Conservation (phyloP, 257 asterid species). For the Solanum sejunctum region DNA sequence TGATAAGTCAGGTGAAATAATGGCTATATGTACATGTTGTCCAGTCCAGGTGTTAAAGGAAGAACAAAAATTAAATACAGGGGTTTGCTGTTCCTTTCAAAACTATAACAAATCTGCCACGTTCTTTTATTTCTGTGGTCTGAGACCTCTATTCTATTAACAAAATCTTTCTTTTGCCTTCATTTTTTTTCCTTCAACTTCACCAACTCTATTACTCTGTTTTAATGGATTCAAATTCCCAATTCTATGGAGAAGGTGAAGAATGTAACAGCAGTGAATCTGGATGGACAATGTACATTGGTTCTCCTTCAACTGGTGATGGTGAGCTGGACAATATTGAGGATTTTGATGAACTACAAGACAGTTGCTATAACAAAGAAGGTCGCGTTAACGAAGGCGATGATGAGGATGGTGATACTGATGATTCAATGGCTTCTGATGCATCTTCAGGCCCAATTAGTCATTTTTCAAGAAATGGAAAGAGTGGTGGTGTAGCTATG, state of each 20-base stretch:
- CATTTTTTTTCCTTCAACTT: not conserved
- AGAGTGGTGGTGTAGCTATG: not conserved
- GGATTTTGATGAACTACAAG: not conserved
- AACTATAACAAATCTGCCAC: slow-evolving; percentile 3
- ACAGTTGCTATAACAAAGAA: not conserved
- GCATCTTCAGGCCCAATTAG: slow-evolving; percentile 17
- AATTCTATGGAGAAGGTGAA: slow-evolving; percentile 8
- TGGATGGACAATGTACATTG: slow-evolving; percentile 41
- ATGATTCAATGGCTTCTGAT: slow-evolving; percentile 36
- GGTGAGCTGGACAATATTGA: not conserved
- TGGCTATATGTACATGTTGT: not conserved
- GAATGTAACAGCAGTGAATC: slow-evolving; percentile 40
- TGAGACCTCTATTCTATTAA: slow-evolving; percentile 8
- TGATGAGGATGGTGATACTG: not conserved
- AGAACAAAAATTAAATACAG: not conserved
- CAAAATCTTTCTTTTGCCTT: not conserved
- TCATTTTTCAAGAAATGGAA: not conserved
- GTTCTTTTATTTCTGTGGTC: slow-evolving; percentile 8
- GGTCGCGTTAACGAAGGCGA: not conserved
- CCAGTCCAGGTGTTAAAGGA: slow-evolving; percentile 14
- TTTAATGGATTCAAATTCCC: slow-evolving; percentile 17
- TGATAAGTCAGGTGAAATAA: slow-evolving; percentile 18
- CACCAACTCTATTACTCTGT: not conserved
- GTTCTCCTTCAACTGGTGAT: slow-evolving; percentile 8
- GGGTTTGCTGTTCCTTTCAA: not conserved